Percentiles rank a stretch among this genome's conserved stretches.
Conservation (phyloP, 2,329 filamentous ascomycete genomes). For the Cadophora malorum region DNA sequence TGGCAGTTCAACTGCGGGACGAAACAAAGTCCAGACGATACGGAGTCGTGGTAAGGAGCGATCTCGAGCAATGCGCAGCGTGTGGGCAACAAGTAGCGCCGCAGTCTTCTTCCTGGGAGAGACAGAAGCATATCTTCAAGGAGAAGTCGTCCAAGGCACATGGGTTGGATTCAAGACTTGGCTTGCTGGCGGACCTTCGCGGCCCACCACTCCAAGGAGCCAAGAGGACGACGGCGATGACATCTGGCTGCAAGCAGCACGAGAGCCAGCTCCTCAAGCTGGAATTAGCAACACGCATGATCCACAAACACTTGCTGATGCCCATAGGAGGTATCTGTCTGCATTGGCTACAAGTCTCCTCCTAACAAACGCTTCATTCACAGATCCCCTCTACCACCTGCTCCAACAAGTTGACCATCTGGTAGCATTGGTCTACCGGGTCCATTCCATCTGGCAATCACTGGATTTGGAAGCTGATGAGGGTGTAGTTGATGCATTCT, state of each 20-base stretch:
- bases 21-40: conserved; percentile 64
- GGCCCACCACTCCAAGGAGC: conserved; percentile 30
- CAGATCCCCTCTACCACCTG: conserved; percentile 68
- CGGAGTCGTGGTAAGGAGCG: conserved; percentile 70
- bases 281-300: conserved; percentile 61
- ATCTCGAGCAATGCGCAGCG: conserved; percentile 72
- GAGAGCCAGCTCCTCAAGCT: conserved; percentile 33
- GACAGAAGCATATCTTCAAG: conserved; percentile 86
- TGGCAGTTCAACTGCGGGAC: conserved; percentile 65
- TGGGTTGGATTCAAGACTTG: conserved; percentile 82
- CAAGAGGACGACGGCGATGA: conserved; percentile 46
- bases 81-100: conserved; percentile 90
- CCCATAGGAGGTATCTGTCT: conserved; percentile 78
- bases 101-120: conserved; percentile 90
- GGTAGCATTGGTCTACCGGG: conserved; percentile 75
- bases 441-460: conserved; percentile 78
- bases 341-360: conserved; percentile 71
- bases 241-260: conserved; percentile 50
- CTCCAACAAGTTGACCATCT: conserved; percentile 82
- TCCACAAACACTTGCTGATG: conserved; percentile 81
- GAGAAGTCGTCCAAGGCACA: conserved; percentile 81
- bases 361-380: conserved; percentile 68
- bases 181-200: conserved; percentile 56
- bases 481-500: conserved; percentile 78
- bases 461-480: conserved; percentile 83